Evolutionary conservation across 2,329 filamentous ascomycete genomes (phyloP), one percentile per base, ranked within the genome.

Genomic region (Alternaria sp.): DNA sequence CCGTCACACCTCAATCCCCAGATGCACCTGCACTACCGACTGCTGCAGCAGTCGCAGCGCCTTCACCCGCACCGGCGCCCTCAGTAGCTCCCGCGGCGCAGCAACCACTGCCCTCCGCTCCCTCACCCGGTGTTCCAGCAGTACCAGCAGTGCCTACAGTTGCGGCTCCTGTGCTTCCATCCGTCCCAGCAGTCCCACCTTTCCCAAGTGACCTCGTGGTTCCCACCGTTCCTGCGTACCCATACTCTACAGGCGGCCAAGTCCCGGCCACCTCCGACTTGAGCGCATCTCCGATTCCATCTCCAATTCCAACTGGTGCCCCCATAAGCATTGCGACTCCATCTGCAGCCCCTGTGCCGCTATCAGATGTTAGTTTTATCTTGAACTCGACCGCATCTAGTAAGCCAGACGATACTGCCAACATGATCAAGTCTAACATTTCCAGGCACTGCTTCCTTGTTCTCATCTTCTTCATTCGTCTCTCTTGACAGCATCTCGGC

Each of bases 131-230:
- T 20, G 61, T 60, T 12, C 44, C 61, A 28, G 33, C 57, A 30
- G 37, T 47, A 21, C 57, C 57, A 18, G 20, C 66, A 23, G 55
- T 67, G 41, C 70, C 68, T 9, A 28, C 71, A 20, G 65, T 74
- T 21, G 45, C 57, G 10, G 28, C 25, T 23, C 46, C 50, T 44
- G 62, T 33, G 6, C 65, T 72, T 23, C 56, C 72, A 10, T 53
- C 63, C 12, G 76, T 78, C 9, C 78, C 78, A 8, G 59, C 77
- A 3, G 78, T 80, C 9, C 77, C 77, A 33, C 64, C 75, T 12
- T 81, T 80, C 56, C 79, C 79, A 2, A 76, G 67, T 61, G 70
- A 78, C 33, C 65, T 80, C 33, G 67, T 50, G 20, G 59, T 71
- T 12, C 71, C 71, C 1, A 67, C 73, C 3, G 78, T 80, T 3